Conservation (phyloP, 495 filamentous ascomycete species). For the Annulohypoxylon stygium region DNA sequence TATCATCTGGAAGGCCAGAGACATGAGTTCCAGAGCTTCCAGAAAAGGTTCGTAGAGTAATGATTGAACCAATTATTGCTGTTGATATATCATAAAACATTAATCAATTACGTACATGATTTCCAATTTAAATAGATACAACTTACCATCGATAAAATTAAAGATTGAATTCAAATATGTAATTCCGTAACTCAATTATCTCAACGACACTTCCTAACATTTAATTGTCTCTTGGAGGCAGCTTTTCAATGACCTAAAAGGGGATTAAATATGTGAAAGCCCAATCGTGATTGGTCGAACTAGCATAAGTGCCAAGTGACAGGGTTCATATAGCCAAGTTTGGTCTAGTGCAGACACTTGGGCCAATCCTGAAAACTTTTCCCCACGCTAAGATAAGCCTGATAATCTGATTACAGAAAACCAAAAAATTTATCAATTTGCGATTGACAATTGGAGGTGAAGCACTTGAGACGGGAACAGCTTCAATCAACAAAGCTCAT, state of each 20-base stretch:
- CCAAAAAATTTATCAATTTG: constrained; percentile 31
- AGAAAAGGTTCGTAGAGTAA: too few relatives aligned
- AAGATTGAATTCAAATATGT: too few relatives aligned
- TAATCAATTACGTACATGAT: too few relatives aligned
- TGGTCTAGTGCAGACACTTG: constrained; percentile 17
- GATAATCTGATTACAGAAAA: constrained; percentile 15
- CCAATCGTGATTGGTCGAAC: constrained; percentile 16
- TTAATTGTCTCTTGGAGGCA: too few relatives aligned
- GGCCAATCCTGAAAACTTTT: constrained; percentile 20
- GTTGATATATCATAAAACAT: too few relatives aligned
- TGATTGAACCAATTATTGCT: too few relatives aligned
- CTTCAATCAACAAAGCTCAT: constrained; percentile 25
- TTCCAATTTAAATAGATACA: too few relatives aligned
- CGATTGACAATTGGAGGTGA: neutral
- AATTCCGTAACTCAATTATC: too few relatives aligned
- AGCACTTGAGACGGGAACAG: constrained; percentile 1
- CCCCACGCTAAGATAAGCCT: constrained; percentile 22
- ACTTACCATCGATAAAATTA: too few relatives aligned
- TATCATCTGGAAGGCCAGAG: neutral
- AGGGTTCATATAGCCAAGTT: neutral
- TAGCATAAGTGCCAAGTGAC: neutral
- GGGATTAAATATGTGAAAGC: constrained; percentile 9
- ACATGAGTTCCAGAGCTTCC: neutral
- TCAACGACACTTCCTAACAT: too few relatives aligned
- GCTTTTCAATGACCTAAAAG: constrained; percentile 13